Evolutionary conservation across 169 alveolate species (phyloP).

Genomic region (Plasmodium falciparum): DNA sequence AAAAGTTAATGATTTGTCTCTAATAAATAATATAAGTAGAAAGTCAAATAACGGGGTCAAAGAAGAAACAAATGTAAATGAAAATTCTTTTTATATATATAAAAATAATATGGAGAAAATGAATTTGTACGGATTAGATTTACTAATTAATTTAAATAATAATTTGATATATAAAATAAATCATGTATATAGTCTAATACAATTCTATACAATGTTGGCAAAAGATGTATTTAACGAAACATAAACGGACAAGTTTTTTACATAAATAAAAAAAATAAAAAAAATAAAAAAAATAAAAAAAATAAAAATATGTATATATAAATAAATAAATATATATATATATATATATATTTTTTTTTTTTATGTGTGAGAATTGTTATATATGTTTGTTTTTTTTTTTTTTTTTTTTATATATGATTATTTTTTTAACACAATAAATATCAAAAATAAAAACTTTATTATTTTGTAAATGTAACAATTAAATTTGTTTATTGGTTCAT

Average conservation of each 20-base stretch:
- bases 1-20: slow-evolving; percentile 38
- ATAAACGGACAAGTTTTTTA: neutral
- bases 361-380: too few species aligned
- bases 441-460: neutral
- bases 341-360: neutral
- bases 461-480: too few species aligned
- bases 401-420: neutral
- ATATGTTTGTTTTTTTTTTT: too few species aligned
- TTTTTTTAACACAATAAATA: too few species aligned
- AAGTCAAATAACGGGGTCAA: slow-evolving; percentile 19
- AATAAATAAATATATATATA: neutral
- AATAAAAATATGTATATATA: too few species aligned
- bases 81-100: slow-evolving; percentile 38
- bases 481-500: too few species aligned
- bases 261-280: too few species aligned
- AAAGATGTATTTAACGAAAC: slow-evolving; percentile 46
- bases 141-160: slow-evolving; percentile 46
- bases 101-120: slow-evolving; percentile 42
- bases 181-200: slow-evolving; percentile 59
- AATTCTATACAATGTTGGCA: slow-evolving; percentile 46
- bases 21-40: slow-evolving; percentile 44
- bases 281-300: too few species aligned
- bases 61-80: slow-evolving; percentile 34
- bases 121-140: slow-evolving; percentile 49
- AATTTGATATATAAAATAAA: slow-evolving; percentile 24